Base-by-base conservation (phyloP, 2,329 filamentous ascomycete genomes). In the Botrytis hyacinthi region DNA sequence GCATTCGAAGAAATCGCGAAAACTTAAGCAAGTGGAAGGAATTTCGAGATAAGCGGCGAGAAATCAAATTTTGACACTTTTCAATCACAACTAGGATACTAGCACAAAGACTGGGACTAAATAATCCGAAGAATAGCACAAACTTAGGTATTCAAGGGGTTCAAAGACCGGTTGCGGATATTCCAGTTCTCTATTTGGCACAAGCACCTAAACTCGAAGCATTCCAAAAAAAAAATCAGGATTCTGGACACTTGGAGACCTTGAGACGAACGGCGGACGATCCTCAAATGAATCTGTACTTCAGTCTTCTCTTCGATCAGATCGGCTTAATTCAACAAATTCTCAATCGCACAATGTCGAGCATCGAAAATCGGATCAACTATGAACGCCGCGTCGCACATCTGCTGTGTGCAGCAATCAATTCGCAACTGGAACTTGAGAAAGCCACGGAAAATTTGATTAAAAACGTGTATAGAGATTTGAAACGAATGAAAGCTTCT, bases 351-450 rank as follows among this genome's bases (percentile, higher is more conserved):
- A 35, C n/a, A 69, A 69, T 69, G 66, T 26, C 66, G 3, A 42
- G 26, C 48, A 32, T 57, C 7, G 18, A 42, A 26, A 12, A 69
- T 57, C 9, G 29, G 4, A 37, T 44, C 66, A 32, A 48, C 26
- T 8, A 57, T 26, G 48, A 32, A 18, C 20, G n/a, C n/a, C 54
- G 37, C 18, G 10, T 69, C 37, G 6, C 66, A 57, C 4, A 42
- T 42, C n/a, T 69, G 26, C 35, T 69, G 16, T 57, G 48, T 6
- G 40, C 40, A n/a, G 66, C 66, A 22, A 44, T 69, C 8, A 10
- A 57, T 22, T 69, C 48, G 26, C 66, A 69, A 42, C 37, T 69
- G 7, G 66, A 59, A 42, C 48, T 69, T n/a, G 66, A 69, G 48
- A 32, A 57, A 42, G 48, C 48, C 3, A 57, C 35, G 3, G n/a